Evolutionary conservation across 2,329 filamentous ascomycete genomes (phyloP).

Genomic region (Corniculantispora saksenae): DNA sequence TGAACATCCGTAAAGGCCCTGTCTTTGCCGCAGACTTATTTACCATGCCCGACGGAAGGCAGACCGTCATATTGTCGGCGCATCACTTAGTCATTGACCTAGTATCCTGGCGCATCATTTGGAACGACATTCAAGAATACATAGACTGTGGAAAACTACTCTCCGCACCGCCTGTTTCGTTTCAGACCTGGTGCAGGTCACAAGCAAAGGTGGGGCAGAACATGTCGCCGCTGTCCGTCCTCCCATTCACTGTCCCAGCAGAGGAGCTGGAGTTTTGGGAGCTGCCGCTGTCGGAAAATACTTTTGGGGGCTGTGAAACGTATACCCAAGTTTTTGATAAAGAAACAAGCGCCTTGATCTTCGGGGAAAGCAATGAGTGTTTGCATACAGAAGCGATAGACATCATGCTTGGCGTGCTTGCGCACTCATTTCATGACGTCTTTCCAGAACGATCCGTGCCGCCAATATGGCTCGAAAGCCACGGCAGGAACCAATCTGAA

Average conservation of each 20-base stretch:
- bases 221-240: neutral
- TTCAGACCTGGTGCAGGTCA: conserved; percentile 36
- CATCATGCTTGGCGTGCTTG: conserved; percentile 37
- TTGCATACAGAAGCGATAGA: conserved; percentile 41
- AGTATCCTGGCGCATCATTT: conserved; percentile 48
- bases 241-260: neutral
- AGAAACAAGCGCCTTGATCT: conserved; percentile 21
- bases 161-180: conserved; percentile 26
- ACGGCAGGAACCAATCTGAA: conserved; percentile 41
- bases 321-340: neutral
- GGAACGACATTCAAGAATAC: conserved; percentile 22
- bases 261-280: neutral
- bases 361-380: conserved; percentile 30
- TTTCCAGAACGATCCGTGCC: conserved; percentile 39
- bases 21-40: neutral
- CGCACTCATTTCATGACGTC: conserved; percentile 34
- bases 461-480: conserved; percentile 41
- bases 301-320: neutral
- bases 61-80: neutral
- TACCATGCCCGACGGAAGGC: neutral
- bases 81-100: conserved; percentile 40
- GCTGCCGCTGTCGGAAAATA: neutral
- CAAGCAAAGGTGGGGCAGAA: neutral
- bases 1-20: no score
- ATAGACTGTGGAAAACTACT: conserved; percentile 13